Evolutionary conservation across 495 filamentous ascomycete genomes (phyloP).

Genomic region (Cetradonia linearis): DNA sequence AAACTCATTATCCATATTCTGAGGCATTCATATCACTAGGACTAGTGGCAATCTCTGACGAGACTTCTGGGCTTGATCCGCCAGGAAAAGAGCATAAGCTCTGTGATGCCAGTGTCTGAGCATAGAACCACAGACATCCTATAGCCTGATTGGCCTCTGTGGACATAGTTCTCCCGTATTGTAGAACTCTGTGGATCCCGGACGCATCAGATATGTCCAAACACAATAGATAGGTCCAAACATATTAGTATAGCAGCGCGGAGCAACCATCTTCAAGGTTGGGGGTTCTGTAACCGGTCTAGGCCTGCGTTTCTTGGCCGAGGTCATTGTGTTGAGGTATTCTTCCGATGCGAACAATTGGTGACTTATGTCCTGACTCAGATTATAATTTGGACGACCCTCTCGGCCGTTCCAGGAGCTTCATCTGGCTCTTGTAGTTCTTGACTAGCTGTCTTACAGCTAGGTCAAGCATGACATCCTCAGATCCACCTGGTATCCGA

Average conservation of each 20-base stretch:
- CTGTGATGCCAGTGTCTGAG: neutral
- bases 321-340: too few relatives aligned
- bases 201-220: neutral
- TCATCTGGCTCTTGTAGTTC: constrained; percentile 54
- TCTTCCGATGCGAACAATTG: too few relatives aligned
- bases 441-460: constrained; percentile 63
- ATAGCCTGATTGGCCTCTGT: neutral
- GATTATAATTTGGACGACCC: constrained; percentile 19
- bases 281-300: neutral
- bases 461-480: constrained; percentile 67
- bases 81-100: neutral
- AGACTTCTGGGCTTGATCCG: neutral
- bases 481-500: constrained; percentile 59
- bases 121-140: neutral
- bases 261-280: neutral
- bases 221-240: neutral
- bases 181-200: neutral
- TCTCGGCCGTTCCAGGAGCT: constrained; percentile 43
- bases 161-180: neutral
- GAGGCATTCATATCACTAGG: neutral
- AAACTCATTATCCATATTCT: neutral
- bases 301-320: neutral
- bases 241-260: neutral
- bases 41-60: neutral
- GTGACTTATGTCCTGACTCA: neutral